Conservation (phyloP, 192 early-diverging fungal genomes). For the Rhizophagus clarus region DNA sequence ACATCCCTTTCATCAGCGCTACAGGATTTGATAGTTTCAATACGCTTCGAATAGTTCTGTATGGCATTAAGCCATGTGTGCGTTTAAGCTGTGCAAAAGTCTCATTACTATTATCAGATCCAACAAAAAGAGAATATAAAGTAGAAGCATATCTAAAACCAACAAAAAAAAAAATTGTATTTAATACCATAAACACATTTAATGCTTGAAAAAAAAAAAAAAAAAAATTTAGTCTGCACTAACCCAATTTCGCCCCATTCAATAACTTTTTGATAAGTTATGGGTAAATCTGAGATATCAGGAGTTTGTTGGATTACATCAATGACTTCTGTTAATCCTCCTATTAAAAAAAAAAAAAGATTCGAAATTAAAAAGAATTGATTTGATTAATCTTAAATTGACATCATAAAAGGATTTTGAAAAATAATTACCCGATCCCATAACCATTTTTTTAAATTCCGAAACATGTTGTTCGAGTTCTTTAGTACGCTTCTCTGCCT, state of each 20-base stretch:
- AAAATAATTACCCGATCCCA: slow-evolving; percentile 40
- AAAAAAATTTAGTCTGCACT: background rate
- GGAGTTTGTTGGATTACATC: slow-evolving; percentile 37
- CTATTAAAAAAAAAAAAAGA: slow-evolving; percentile 32
- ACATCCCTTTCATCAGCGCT: slow-evolving; percentile 54
- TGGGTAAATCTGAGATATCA: slow-evolving; percentile 45
- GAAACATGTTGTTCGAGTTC: slow-evolving; percentile 52
- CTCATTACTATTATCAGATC: slow-evolving; percentile 52
- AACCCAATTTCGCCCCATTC: slow-evolving; percentile 62
- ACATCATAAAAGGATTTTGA: too few relatives aligned
- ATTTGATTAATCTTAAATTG: background rate
- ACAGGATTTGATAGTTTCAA: slow-evolving; percentile 60
- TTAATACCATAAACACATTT: too few relatives aligned
- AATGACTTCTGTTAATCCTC: slow-evolving; percentile 38
- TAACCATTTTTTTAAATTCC: slow-evolving; percentile 48
- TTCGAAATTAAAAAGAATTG: background rate
- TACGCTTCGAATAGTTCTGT: slow-evolving; percentile 49
- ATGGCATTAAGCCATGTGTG: slow-evolving; percentile 54
- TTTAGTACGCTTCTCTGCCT: slow-evolving; percentile 48
- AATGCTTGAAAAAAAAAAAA: background rate
- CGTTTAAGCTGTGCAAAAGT: slow-evolving; percentile 57
- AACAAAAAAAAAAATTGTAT: background rate
- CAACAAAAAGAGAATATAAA: slow-evolving; percentile 53
- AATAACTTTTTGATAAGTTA: slow-evolving; percentile 44
- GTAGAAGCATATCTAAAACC: slow-evolving; percentile 52